Evolutionary conservation across 192 early-diverging fungal genomes (phyloP).

Genomic region (Coemansia sp.): DNA sequence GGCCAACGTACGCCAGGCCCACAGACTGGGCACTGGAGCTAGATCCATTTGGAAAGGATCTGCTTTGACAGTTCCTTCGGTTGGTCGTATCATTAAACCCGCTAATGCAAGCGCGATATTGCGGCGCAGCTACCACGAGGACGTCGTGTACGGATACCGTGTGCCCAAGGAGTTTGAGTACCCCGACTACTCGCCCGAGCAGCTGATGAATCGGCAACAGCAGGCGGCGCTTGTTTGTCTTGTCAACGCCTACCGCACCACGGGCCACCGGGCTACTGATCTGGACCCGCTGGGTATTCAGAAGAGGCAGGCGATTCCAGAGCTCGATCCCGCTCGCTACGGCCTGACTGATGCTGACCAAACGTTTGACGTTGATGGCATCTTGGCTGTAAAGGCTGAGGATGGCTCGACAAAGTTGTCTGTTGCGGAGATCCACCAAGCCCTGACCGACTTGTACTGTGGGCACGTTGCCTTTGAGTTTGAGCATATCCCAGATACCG

Average conservation of each 20-base stretch:
- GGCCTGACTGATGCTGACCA: slow-evolving; percentile 62
- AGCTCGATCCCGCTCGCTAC: slow-evolving; percentile 84
- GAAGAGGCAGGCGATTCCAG: slow-evolving; percentile 54
- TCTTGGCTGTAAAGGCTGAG: slow-evolving; percentile 62
- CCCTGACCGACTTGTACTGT: slow-evolving; percentile 73
- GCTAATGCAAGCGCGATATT: not conserved
- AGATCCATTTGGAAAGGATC: not conserved
- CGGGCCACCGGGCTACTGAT: slow-evolving; percentile 80
- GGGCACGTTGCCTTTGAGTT: slow-evolving; percentile 94
- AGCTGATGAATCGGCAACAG: slow-evolving; percentile 79
- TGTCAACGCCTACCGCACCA: slow-evolving; percentile 74
- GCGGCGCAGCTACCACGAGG: slow-evolving; percentile 67
- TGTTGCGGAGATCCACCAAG: slow-evolving; percentile 66
- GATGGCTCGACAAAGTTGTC: slow-evolving; percentile 57
- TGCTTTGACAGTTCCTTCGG: not conserved
- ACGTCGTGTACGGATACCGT: slow-evolving; percentile 87
- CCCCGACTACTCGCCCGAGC: slow-evolving; percentile 77
- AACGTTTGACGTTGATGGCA: slow-evolving; percentile 69
- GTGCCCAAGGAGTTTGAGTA: slow-evolving; percentile 64
- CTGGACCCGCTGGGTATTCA: slow-evolving; percentile 84
- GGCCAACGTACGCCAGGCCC: slow-evolving; percentile 6
- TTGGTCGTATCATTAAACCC: not conserved
- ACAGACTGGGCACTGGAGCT: slow-evolving; percentile 1
- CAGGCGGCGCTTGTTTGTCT: slow-evolving; percentile 84
- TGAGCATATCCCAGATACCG: slow-evolving; percentile 83